Evolutionary conservation across 1,284 basidiomycete species (phyloP).

Genomic region (Heterobasidion occidentale): DNA sequence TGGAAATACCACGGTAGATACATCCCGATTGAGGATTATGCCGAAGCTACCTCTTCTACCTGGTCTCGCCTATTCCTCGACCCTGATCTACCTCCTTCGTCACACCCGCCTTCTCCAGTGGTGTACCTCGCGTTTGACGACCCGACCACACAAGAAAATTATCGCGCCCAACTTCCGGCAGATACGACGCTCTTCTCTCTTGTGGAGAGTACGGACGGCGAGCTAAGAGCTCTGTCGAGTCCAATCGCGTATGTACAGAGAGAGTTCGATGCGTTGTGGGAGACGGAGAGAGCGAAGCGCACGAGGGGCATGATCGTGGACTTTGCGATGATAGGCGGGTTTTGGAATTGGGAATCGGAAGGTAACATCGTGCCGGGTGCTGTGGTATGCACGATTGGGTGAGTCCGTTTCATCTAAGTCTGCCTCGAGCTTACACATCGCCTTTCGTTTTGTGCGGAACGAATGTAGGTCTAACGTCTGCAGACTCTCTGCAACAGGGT

Average conservation of each 20-base stretch:
- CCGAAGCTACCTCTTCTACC: constrained; percentile 31
- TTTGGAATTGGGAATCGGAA: constrained; percentile 44
- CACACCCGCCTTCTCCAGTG: constrained; percentile 20
- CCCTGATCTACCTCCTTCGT: constrained; percentile 3
- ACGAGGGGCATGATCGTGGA: constrained; percentile 62
- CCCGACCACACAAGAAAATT: constrained; percentile 33
- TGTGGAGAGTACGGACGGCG: constrained; percentile 28
- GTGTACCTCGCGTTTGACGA: constrained; percentile 59
- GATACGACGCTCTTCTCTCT: constrained; percentile 38
- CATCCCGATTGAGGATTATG: constrained; percentile 43
- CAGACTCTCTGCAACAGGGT: constrained; percentile 45
- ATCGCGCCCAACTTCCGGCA: constrained; percentile 28
- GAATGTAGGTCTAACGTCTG: constrained; percentile 50
- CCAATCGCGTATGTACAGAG: constrained; percentile 45
- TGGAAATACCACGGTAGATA: constrained; percentile 36
- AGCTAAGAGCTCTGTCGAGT: constrained; percentile 42
- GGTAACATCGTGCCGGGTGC: constrained; percentile 39
- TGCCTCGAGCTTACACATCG: not conserved
- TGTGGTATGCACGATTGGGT: constrained; percentile 49
- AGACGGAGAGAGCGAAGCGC: constrained; percentile 33
- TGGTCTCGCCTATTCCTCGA: constrained; percentile 32
- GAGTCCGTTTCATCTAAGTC: not conserved
- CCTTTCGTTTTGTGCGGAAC: not conserved
- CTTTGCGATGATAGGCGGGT: constrained; percentile 50
- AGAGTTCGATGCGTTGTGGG: constrained; percentile 34